Evolutionary conservation across 805 yeast species (phyloP), one percentile per base, ranked within the genome.

Genomic region (Wickerhamomyces xylosicus): DNA sequence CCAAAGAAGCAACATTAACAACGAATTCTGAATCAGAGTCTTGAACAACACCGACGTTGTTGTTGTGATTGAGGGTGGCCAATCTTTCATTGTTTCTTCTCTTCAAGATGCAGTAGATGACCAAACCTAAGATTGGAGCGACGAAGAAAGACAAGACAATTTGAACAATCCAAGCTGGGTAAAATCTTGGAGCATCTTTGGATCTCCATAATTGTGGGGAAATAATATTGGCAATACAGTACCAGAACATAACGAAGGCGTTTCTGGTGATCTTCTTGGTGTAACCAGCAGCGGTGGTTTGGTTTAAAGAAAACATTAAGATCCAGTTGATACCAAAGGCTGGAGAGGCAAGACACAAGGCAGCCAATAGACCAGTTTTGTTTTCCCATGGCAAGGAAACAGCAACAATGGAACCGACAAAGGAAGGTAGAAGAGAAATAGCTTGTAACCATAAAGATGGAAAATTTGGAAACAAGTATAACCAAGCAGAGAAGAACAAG

Each of bases 181-280:
- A 43, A 46, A 62, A 69, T 41, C 66, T 54, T 36, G 79, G 79
- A 7, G 66, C 62, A 45, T 67, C 69, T n/a, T 47, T 52, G 8
- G 49, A 57, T 49, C 63, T 61, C 78, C 79, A 75, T 28, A 74
- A 49, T 50, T 74, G 80, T 4, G 80, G 79, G 4, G 77, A 67
- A 21, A 74, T 66, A 28, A 74, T 62, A 46, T 75, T 74, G 8
- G 74, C 61, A 37, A 72, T 44, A 41, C 71, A 60, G 41, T 69
- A 74, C 16, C 63, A 62, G n/a, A 63, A 54, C 69, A 70, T 62
- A 20, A 61, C 56, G 44, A 67, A 46, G 20, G 64, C 70, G 43
- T 63, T 69, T 56, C 75, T 66, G 1, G 69, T 63, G 8, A 71
- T 41, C 43, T 63, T 65, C 53, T 75, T 74, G 10, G 79, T 71